A percentile compares a stretch with the other conserved stretches of the same genome.
Evolutionary conservation across 1,139 yeast genomes (phyloP).

Genomic region (Arxiozyma slooffiae): DNA sequence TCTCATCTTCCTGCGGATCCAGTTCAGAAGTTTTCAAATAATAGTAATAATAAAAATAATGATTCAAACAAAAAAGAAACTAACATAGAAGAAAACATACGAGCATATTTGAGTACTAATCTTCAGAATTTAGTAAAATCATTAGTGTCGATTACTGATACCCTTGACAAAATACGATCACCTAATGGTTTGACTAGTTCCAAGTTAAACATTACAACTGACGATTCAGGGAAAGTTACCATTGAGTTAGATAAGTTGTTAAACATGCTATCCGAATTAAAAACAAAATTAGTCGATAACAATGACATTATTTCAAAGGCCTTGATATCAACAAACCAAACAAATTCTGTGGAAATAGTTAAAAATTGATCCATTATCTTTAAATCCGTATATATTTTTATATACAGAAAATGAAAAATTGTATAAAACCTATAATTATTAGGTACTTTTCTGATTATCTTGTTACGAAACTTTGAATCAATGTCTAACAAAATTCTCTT

Average conservation of each 20-base stretch:
- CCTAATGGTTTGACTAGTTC: neutral
- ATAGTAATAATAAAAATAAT: neutral
- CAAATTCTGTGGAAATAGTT: neutral
- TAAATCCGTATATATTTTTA: neutral
- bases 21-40: neutral
- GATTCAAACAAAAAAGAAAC: neutral
- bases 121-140: conserved; percentile 4
- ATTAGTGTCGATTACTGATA: conserved; percentile 3
- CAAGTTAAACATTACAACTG: neutral
- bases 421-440: no score
- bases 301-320: neutral
- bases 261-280: neutral
- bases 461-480: neutral
- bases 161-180: neutral
- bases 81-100: neutral
- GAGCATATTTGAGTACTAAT: neutral
- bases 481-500: no score
- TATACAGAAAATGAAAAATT: no score
- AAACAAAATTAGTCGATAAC: conserved; percentile 1
- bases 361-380: neutral
- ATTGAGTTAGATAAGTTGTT: neutral
- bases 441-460: neutral
- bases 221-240: neutral
- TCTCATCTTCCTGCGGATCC: neutral
- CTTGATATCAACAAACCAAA: neutral